These are phyloP conservation scores for Tetratostichococcus sp. DNA, from an alignment of 139 green algal species.

Conservation along the genomic window DNA sequence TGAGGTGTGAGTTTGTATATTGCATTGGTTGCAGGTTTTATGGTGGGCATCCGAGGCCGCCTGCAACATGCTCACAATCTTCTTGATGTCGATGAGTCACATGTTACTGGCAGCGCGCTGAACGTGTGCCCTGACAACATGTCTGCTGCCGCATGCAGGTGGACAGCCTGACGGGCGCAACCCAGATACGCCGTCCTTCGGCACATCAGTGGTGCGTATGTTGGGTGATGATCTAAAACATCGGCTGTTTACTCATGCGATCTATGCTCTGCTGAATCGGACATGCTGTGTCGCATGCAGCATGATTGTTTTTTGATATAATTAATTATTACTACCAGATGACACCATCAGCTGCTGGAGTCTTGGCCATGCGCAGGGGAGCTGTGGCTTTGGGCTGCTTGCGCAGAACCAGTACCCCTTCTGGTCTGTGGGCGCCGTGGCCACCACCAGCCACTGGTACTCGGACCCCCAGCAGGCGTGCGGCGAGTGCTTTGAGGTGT, in stretches of 20 bases:
- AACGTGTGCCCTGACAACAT: too few species aligned
- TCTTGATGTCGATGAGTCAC: too few species aligned
- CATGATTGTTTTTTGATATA: neutral
- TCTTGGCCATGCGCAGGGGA: neutral
- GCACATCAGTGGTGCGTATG: neutral
- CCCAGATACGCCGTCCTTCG: neutral
- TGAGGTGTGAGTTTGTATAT: too few species aligned
- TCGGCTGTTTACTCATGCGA: too few species aligned
- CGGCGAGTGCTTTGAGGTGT: constrained; percentile 6
- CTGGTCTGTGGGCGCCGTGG: constrained; percentile 9
- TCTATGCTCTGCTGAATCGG: too few species aligned
- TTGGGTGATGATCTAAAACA: neutral
- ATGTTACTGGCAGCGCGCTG: too few species aligned
- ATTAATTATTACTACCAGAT: neutral
- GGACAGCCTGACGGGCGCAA: neutral
- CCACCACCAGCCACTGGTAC: constrained; percentile 4
- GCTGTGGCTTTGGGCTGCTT: constrained; percentile 13
- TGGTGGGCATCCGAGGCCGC: too few species aligned
- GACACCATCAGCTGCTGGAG: too few species aligned
- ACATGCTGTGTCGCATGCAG: too few species aligned
- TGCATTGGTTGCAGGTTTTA: too few species aligned
- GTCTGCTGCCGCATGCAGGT: neutral
- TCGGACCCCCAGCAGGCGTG: neutral
- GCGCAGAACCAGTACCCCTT: constrained; percentile 9
- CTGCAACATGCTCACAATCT: too few species aligned